A percentile compares a stretch with the other conserved stretches of the same genome.
Conservation (phyloP, 768 basidiomycete genomes). For the Mrakia gelida region DNA sequence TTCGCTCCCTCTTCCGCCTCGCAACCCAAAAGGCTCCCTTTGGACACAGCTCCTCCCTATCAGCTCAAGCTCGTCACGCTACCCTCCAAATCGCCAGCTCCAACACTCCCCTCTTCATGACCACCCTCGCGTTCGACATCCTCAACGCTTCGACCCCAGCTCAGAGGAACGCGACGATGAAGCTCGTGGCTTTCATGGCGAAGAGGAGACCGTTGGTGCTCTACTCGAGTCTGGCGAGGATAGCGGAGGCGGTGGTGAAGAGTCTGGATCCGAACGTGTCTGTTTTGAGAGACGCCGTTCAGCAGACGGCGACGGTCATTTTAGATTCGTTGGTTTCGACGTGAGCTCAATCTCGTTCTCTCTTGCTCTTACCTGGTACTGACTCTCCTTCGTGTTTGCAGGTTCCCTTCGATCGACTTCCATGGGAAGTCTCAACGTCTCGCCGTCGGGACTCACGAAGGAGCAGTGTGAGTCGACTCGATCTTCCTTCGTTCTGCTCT, state of each 20-base stretch:
- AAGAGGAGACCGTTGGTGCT: slow-evolving; percentile 87
- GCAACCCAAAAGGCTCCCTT: slow-evolving; percentile 52
- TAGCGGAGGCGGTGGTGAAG: slow-evolving; percentile 93
- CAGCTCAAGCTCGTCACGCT: slow-evolving; percentile 72
- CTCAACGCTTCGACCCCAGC: slow-evolving; percentile 61
- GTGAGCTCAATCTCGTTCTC: slow-evolving; percentile 49
- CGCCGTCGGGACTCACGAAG: slow-evolving; percentile 89
- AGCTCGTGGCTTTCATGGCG: slow-evolving; percentile 87
- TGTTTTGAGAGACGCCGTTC: slow-evolving; percentile 66
- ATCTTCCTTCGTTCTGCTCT: neutral
- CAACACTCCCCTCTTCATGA: slow-evolving; percentile 88
- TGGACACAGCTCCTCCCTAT: slow-evolving; percentile 57
- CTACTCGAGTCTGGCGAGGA: slow-evolving; percentile 71
- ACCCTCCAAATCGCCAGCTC: slow-evolving; percentile 76
- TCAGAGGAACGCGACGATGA: slow-evolving; percentile 80
- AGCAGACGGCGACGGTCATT: slow-evolving; percentile 89
- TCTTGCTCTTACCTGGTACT: no score
- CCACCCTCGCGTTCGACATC: slow-evolving; percentile 84
- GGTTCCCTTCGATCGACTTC: slow-evolving; percentile 92
- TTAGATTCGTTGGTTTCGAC: slow-evolving; percentile 90
- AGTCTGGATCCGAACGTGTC: slow-evolving; percentile 86
- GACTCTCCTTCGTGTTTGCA: slow-evolving; percentile 39
- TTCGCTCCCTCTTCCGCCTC: slow-evolving; percentile 75
- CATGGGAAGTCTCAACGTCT: slow-evolving; percentile 80
- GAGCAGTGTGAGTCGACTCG: slow-evolving; percentile 56